Base-by-base conservation (phyloP, 1,284 basidiomycete species). In the Entoloma clypeatum region DNA sequence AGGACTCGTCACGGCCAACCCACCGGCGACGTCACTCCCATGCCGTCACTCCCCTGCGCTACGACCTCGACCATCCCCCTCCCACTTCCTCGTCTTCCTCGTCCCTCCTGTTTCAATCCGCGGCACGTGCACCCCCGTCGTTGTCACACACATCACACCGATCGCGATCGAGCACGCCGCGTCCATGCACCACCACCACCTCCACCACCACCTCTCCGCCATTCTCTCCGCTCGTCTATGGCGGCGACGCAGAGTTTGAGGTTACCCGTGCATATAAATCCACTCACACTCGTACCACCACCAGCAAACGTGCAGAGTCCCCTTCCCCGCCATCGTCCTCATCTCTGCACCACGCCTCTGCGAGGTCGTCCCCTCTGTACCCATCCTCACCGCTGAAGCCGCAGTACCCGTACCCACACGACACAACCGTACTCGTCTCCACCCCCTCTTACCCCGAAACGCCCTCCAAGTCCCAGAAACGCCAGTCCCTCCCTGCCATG, bases 401-500 rank as follows among this genome's bases (percentile, higher is more conserved):
- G 19, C 38, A 39, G 30, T 19, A 36, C 37, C 13, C 36, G 24
- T 3, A 30, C 27, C 19, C 30, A 17, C 14, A 10, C 25, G 13
- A 22, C 32, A 17, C 40, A 31, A 28, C 21, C 39, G 25, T 26
- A 41, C 19, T 24, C 45, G 34, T n/a, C 21, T 16, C 30, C n/a
- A 23, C 44, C 31, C 22, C 47, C 21, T 32, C 41, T 33, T 21
- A 33, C 39, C 35, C 26, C 24, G n/a, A 44, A 24, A 37, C 27
- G 24, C 36, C 37, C 7, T 21, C 37, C 22, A 22, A 22, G 3
- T 56, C 55, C 44, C 48, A 41, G 35, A 54, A 59, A 35, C 42
- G 58, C 5, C 58, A 59, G 36, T 61, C 59, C 1, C 53, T 57
- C 4, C 62, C 58, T n/a, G 43, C 47, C 11, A 45, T 53, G 11